A percentile compares a stretch with the other conserved stretches of the same genome.
phyloP scores from a whole-genome alignment of 2,329 filamentous ascomycete species.

The Hypomyces perniciosus region DNA sequence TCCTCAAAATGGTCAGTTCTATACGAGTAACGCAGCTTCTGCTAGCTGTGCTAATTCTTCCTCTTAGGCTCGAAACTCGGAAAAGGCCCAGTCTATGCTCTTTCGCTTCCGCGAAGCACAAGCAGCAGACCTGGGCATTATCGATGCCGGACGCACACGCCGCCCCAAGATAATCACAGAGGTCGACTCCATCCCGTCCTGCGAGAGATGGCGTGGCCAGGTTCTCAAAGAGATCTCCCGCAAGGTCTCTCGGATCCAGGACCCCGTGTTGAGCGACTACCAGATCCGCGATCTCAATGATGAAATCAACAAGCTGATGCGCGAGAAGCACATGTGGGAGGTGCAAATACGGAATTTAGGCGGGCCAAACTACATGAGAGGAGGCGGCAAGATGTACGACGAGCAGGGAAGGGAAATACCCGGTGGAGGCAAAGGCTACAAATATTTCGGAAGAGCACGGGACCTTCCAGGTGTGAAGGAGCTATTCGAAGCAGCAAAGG shows the following conservation, averaged over 20 bases:
- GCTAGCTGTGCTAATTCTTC: constrained; percentile 1
- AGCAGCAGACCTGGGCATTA: constrained; percentile 90
- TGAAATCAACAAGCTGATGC: constrained; percentile 98
- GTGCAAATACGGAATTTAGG: constrained; percentile 90
- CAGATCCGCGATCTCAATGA: constrained; percentile 98
- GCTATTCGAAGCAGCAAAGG: constrained; percentile 75
- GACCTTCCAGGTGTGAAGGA: constrained; percentile 95
- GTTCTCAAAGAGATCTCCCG: constrained; percentile 95
- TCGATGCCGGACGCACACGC: constrained; percentile 83
- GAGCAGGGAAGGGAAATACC: constrained; percentile 66
- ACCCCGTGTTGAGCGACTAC: constrained; percentile 84
- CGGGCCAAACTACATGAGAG: constrained; percentile 94
- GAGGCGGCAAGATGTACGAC: constrained; percentile 63
- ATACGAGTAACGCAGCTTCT: not conserved
- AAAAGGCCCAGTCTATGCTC: constrained; percentile 99
- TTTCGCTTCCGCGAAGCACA: constrained; percentile 98
- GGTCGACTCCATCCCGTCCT: constrained; percentile 74
- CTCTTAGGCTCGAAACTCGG: constrained; percentile 80
- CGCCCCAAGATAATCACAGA: constrained; percentile 88
- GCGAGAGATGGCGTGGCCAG: constrained; percentile 97
- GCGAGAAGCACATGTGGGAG: constrained; percentile 99
- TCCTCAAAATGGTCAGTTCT: constrained; percentile 22
- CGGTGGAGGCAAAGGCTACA: constrained; percentile 80
- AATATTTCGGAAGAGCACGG: constrained; percentile 84
- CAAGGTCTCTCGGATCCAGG: constrained; percentile 95